Evolutionary conservation across 331 rosid genomes (phyloP).

Genomic region (Rhamnella rubrinervis): DNA sequence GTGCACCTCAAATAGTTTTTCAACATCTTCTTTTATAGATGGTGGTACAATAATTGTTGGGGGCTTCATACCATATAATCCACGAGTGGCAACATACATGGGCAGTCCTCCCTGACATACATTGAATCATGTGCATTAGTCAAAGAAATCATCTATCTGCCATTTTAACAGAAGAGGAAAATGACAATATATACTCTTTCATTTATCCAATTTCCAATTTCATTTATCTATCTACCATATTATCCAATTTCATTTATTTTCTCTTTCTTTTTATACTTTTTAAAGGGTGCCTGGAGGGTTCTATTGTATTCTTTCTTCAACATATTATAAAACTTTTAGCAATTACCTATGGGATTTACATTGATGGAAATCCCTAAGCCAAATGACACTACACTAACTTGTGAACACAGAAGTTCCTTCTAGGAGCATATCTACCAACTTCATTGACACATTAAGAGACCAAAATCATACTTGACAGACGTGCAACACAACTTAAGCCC

Average conservation of each 20-base stretch:
- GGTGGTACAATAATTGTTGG: conserved; percentile 75
- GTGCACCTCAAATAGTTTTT: conserved; percentile 71
- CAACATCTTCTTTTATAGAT: conserved; percentile 64
- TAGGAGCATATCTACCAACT: neutral
- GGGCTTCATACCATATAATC: conserved; percentile 79
- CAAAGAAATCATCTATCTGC: conserved; percentile 1
- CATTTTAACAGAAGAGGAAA: conserved; percentile 11
- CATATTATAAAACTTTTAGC: neutral
- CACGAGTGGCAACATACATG: conserved; percentile 86
- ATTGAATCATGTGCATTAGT: neutral
- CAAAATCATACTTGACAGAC: too few species aligned
- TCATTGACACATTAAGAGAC: neutral
- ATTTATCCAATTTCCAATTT: neutral
- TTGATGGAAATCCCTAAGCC: neutral
- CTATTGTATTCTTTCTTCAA: neutral
- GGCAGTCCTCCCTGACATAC: conserved; percentile 80
- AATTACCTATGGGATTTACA: neutral
- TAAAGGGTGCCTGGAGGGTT: neutral
- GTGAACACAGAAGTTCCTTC: neutral
- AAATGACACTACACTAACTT: neutral
- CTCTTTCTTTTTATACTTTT: neutral
- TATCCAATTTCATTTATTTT: neutral
- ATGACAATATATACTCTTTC: neutral
- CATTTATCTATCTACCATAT: neutral
- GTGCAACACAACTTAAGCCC: too few species aligned